Evolutionary conservation across 2,329 filamentous ascomycete genomes (phyloP).

Genomic region (Dryadomyces quercus-mongolicae): DNA sequence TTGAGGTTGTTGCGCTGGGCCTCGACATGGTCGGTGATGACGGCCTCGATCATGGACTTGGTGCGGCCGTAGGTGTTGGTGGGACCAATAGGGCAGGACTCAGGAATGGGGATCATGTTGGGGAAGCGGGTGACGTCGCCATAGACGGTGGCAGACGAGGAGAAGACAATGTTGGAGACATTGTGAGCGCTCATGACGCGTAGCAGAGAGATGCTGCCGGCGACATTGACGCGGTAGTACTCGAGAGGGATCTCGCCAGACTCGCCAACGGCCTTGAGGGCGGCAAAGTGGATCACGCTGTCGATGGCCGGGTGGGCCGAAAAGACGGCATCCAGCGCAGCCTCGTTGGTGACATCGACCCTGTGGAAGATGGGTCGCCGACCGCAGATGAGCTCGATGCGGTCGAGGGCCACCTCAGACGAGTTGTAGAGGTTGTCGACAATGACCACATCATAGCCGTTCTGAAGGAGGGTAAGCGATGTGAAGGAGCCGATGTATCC

Average conservation of each 20-base stretch:
- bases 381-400: constrained; percentile 86
- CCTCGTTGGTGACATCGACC: constrained; percentile 78
- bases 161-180: constrained; percentile 96
- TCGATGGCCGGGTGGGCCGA: constrained; percentile 83
- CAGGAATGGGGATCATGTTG: constrained; percentile 98
- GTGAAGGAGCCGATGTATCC: constrained; percentile 99
- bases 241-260: constrained; percentile 88
- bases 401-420: constrained; percentile 78
- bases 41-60: constrained; percentile 80
- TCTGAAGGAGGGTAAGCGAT: constrained; percentile 76
- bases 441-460: constrained; percentile 93
- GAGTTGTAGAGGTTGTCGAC: constrained; percentile 98
- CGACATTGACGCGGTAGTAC: constrained; percentile 96
- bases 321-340: constrained; percentile 76
- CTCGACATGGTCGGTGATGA: constrained; percentile 84
- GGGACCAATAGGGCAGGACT: constrained; percentile 88
- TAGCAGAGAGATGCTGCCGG: constrained; percentile 79
- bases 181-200: constrained; percentile 79
- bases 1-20: constrained; percentile 72
- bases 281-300: constrained; percentile 97
- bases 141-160: constrained; percentile 94
- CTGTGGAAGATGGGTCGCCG: constrained; percentile 78
- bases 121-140: constrained; percentile 92
- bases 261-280: constrained; percentile 95
- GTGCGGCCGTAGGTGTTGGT: constrained; percentile 98